Evolutionary conservation across 371 early-diverging fungal species (phyloP), one percentile per base, ranked within the genome.

Genomic region (Coemansia sp.): DNA sequence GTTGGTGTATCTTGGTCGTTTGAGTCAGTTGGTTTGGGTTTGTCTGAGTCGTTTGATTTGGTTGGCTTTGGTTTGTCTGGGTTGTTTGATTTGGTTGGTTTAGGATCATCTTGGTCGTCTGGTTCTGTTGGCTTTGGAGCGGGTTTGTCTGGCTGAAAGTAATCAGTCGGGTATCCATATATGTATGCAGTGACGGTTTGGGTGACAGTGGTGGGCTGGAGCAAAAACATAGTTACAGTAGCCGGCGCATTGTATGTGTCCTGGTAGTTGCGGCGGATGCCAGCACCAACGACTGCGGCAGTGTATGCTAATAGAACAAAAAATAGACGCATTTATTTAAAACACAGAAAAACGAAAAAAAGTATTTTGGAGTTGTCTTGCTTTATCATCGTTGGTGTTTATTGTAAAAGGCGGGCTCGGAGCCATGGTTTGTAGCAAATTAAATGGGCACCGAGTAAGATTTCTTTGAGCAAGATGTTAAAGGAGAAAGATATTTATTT

Each of bases 171-270:
- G 14, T 55, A 55, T 25, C 55, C 30, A 18, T 55, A 39, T 12
- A 37, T 39, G 3, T 37, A 33, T 16, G 40, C 40, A 5, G 58
- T 57, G 20, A 39, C 58, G 0, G 58, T 57, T 14, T 33, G 20
- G 1, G 58, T 57, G 18, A 57, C 58, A 0, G 58, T 57, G n/a
- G 37, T 33, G 8, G 20, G 5, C 4, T 55, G 33, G n/a, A 55
- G 30, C 9, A 55, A n/a, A 18, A 55, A 33, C 56, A 55, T 55
- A 33, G 56, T 55, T 2, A 55, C 37, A n/a, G 56, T 55, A 1
- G 26, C 28, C 1, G 26, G 56, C 3, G 5, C 7, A 18, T 16
- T 8, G 9, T 20, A 14, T 12, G 6, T 6, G 18, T 16, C 18
- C 14, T 30, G 18, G 30, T n/a, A 26, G n/a, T 55, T 9, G 8